These are phyloP conservation scores for Trichoderma gracile DNA, from an alignment of 2,329 filamentous ascomycete species.

Conservation along the genomic window DNA sequence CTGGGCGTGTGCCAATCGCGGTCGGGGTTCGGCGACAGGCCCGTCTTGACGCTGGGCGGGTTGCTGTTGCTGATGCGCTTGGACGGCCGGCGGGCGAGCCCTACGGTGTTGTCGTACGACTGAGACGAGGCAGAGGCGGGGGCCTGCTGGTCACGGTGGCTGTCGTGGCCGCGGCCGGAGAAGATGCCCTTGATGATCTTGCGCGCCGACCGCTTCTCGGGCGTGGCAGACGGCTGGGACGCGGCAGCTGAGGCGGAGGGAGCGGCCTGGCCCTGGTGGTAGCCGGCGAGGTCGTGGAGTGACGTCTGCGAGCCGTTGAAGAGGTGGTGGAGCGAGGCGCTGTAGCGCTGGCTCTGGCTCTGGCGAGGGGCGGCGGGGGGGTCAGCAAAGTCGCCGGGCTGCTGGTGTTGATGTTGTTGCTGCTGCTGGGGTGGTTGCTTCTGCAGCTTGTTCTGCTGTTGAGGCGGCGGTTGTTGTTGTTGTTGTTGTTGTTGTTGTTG, in stretches of 20 bases:
- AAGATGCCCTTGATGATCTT: conserved; percentile 58
- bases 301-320: conserved; percentile 35
- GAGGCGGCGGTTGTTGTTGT: conserved; percentile 17
- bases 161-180: conserved; percentile 34
- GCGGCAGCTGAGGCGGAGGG: conserved; percentile 40
- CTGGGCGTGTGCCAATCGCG: conserved; percentile 31
- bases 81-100: conserved; percentile 56
- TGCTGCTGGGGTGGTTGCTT: conserved; percentile 32
- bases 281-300: conserved; percentile 32
- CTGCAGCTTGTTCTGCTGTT: conserved; percentile 37
- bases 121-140: conserved; percentile 31
- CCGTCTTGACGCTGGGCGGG: conserved; percentile 46
- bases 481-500: conserved; percentile 35
- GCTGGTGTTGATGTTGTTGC: conserved; percentile 35
- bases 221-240: conserved; percentile 32
- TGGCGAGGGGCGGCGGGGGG: conserved; percentile 48
- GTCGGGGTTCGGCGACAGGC: conserved; percentile 35
- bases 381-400: conserved; percentile 44
- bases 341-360: conserved; percentile 55
- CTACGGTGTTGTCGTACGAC: conserved; percentile 51
- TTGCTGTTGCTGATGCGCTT: conserved; percentile 54
- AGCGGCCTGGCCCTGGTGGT: conserved; percentile 30
- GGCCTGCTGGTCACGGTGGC: conserved; percentile 31
- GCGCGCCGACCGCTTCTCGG: conserved; percentile 53
- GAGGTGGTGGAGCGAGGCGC: conserved; percentile 39